Evolutionary conservation across 805 yeast species (phyloP).

Genomic region (Yarrowia hollandica): DNA sequence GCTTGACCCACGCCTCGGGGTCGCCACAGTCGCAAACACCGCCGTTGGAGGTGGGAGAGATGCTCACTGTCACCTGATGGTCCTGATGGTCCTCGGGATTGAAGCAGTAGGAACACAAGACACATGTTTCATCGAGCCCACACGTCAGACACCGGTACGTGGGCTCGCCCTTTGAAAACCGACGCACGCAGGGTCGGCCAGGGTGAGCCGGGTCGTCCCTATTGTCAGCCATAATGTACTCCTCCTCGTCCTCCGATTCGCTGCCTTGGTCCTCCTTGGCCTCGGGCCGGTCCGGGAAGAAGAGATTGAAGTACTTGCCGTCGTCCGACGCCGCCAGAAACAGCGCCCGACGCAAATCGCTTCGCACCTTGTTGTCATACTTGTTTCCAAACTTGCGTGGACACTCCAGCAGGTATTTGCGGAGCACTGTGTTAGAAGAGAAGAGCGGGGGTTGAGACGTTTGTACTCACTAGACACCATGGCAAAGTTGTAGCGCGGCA

Average conservation of each 20-base stretch:
- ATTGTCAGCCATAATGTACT: conserved; percentile 30
- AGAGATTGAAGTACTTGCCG: conserved; percentile 45
- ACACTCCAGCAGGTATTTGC: conserved; percentile 37
- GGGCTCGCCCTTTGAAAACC: conserved; percentile 76
- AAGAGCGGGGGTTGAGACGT: neutral
- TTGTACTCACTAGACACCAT: conserved; percentile 23
- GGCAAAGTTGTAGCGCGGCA: neutral
- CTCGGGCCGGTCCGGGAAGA: conserved; percentile 43
- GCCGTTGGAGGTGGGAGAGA: conserved; percentile 61
- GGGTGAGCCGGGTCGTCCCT: conserved; percentile 49
- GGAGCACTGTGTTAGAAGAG: conserved; percentile 29
- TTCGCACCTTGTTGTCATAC: conserved; percentile 37
- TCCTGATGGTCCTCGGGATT: conserved; percentile 66
- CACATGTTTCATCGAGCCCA: conserved; percentile 81
- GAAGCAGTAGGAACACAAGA: conserved; percentile 75
- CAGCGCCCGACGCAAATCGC: conserved; percentile 45
- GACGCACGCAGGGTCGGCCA: conserved; percentile 70
- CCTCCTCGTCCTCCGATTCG: conserved; percentile 38
- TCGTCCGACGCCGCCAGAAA: conserved; percentile 47
- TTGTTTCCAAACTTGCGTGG: conserved; percentile 39
- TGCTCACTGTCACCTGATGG: conserved; percentile 66
- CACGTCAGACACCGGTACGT: conserved; percentile 74
- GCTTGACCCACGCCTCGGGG: conserved; percentile 71
- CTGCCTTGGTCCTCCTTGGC: conserved; percentile 32
- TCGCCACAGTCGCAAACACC: conserved; percentile 92